Percentiles rank a stretch among this genome's conserved stretches.
Evolutionary conservation across 129 eudicot species (phyloP).

Genomic region (Centaurea solstitialis): DNA sequence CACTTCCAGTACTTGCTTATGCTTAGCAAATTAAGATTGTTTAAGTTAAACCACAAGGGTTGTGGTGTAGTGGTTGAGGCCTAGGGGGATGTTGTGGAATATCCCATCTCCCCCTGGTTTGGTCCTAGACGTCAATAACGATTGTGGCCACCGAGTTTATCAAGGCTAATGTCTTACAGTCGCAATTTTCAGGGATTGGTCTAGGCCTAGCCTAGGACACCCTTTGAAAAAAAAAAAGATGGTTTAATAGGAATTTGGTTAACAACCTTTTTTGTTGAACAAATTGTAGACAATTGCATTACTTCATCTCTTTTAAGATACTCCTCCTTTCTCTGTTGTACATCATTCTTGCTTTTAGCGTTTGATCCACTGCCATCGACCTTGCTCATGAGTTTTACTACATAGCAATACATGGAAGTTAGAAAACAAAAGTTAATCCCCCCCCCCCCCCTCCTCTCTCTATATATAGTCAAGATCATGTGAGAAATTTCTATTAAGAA

Average conservation of each 20-base stretch:
- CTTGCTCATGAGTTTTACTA: constrained; percentile 49
- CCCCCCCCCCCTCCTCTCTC: neutral
- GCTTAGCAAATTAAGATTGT: neutral
- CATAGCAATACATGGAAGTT: constrained; percentile 3
- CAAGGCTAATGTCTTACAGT: no score
- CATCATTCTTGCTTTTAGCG: constrained; percentile 38
- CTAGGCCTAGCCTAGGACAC: no score
- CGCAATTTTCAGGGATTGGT: no score
- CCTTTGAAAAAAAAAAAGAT: no score
- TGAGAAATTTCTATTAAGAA: no score
- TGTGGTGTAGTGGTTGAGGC: no score
- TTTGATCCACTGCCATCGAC: constrained; percentile 42
- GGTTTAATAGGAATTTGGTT: constrained; percentile 7
- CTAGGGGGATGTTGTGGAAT: no score
- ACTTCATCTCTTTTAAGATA: constrained; percentile 41
- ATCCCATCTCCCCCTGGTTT: no score
- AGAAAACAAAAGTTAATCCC: neutral
- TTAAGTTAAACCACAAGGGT: neutral
- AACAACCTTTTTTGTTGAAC: constrained; percentile 40
- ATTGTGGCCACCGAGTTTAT: no score
- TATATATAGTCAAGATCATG: neutral
- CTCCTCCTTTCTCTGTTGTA: constrained; percentile 37
- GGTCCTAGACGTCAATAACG: no score
- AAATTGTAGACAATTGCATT: constrained; percentile 25
- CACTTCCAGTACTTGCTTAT: neutral